Conservation (phyloP, 176 grass and related monocot species). For the Eleusine coracana region DNA sequence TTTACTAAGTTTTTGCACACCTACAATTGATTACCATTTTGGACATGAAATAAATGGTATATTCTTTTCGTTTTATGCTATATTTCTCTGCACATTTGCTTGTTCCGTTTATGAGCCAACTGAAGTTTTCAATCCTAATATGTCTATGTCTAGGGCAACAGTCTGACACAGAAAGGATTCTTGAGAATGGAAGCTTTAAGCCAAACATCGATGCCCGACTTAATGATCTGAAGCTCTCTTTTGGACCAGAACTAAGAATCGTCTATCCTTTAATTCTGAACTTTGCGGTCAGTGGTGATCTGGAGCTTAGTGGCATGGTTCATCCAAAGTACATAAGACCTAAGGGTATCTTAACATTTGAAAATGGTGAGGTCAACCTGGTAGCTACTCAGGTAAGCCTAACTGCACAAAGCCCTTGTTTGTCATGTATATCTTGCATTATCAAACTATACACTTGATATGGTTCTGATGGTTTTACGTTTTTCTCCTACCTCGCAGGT, state of each 20-base stretch:
- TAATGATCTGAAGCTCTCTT: slow-evolving; percentile 78
- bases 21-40: slow-evolving; percentile 10
- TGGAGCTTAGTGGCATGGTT: slow-evolving; percentile 90
- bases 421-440: slow-evolving; percentile 9
- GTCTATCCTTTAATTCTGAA: slow-evolving; percentile 98
- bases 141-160: slow-evolving; percentile 63
- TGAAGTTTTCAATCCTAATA: slow-evolving; percentile 28
- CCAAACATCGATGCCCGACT: slow-evolving; percentile 72
- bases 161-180: slow-evolving; percentile 63
- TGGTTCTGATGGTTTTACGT: slow-evolving; percentile 20
- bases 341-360: slow-evolving; percentile 91
- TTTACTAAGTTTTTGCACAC: slow-evolving; percentile 2
- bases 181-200: slow-evolving; percentile 68
- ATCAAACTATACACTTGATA: not conserved
- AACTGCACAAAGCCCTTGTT: slow-evolving; percentile 31
- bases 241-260: slow-evolving; percentile 96
- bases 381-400: slow-evolving; percentile 89
- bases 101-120: slow-evolving; percentile 35
- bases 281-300: slow-evolving; percentile 88
- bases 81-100: not conserved
- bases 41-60: slow-evolving; percentile 12
- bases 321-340: slow-evolving; percentile 93
- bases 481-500: slow-evolving; percentile 60
- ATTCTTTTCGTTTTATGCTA: not conserved
- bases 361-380: slow-evolving; percentile 97